These are phyloP conservation scores for Aspergillus cavernicola DNA, from an alignment of 495 filamentous ascomycete species.

Conservation along the genomic window DNA sequence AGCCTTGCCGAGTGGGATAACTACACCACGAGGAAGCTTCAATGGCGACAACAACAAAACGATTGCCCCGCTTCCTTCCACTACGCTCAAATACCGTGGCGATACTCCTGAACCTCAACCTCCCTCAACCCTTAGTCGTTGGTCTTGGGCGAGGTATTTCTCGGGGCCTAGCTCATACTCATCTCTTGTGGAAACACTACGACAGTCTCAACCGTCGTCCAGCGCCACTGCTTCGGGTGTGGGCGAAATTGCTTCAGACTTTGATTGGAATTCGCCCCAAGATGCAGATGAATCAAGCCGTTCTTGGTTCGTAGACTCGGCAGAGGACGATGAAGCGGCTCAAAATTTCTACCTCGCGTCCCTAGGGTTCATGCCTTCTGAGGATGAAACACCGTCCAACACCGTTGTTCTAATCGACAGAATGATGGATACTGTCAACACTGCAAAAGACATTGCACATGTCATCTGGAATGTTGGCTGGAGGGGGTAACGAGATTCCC, in stretches of 20 bases:
- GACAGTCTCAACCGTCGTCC: conserved; percentile 61
- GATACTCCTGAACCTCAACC: conserved; percentile 65
- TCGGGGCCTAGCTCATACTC: conserved; percentile 50
- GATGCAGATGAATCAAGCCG: conserved; percentile 18
- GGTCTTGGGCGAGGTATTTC: conserved; percentile 37
- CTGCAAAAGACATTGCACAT: conserved; percentile 90
- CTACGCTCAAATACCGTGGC: conserved; percentile 82
- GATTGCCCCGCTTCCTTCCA: conserved; percentile 89
- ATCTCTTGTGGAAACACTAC: conserved; percentile 71
- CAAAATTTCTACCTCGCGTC: conserved; percentile 63
- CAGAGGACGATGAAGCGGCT: conserved; percentile 32
- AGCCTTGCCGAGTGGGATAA: conserved; percentile 43
- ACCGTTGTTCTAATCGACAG: conserved; percentile 64
- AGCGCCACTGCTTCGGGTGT: conserved; percentile 68
- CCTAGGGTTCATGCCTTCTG: conserved; percentile 83
- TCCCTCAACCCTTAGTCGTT: conserved; percentile 31
- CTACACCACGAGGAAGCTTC: conserved; percentile 50
- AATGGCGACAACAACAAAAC: conserved; percentile 77
- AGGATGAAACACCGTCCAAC: conserved; percentile 51
- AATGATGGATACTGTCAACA: conserved; percentile 93
- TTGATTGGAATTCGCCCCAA: conserved; percentile 41
- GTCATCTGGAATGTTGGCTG: conserved; percentile 99
- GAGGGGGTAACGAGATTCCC: conserved; percentile 55
- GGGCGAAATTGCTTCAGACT: conserved; percentile 58
- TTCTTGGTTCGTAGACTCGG: conserved; percentile 36